Evolutionary conservation across 2,329 filamentous ascomycete species (phyloP).

Genomic region (Huntiella bhutanensis): DNA sequence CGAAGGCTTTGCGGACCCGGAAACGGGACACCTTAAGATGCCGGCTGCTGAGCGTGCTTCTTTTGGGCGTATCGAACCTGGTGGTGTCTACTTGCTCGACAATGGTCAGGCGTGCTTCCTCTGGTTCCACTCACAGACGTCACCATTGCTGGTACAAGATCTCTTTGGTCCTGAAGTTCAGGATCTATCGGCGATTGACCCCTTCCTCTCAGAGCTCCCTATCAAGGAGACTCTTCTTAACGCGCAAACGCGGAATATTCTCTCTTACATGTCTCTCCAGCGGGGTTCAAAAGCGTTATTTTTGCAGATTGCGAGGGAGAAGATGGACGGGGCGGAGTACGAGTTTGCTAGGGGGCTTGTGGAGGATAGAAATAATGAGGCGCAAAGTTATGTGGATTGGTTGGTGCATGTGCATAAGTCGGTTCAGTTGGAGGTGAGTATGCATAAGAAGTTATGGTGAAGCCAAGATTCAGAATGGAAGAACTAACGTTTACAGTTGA

Average conservation of each 20-base stretch:
- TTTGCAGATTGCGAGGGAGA: conserved; percentile 79
- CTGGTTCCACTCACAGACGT: conserved; percentile 85
- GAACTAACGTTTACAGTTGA: conserved; percentile 26
- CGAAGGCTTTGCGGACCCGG: conserved; percentile 77
- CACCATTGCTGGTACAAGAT: conserved; percentile 75
- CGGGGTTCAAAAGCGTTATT: conserved; percentile 76
- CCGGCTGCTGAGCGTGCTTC: conserved; percentile 64
- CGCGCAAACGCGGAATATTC: conserved; percentile 80
- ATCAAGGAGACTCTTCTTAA: conserved; percentile 82
- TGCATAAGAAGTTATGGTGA: neutral
- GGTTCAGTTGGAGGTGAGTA: conserved; percentile 68
- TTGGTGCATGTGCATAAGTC: conserved; percentile 84
- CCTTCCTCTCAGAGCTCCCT: conserved; percentile 62
- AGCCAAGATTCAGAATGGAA: too few relatives aligned
- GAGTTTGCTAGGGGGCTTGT: conserved; percentile 84
- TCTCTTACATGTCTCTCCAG: conserved; percentile 65
- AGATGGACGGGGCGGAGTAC: conserved; percentile 84
- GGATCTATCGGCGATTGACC: conserved; percentile 53
- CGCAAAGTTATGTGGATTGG: conserved; percentile 97
- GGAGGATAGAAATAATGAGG: conserved; percentile 93
- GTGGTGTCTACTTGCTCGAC: conserved; percentile 85
- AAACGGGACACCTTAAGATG: conserved; percentile 72
- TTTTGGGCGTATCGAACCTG: conserved; percentile 76
- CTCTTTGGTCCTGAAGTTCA: conserved; percentile 62
- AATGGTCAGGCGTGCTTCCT: conserved; percentile 83